Percentiles rank a stretch among this genome's conserved stretches.
phyloP scores from a whole-genome alignment of 768 basidiomycete genomes.

The Hebeloma cylindrosporum region DNA sequence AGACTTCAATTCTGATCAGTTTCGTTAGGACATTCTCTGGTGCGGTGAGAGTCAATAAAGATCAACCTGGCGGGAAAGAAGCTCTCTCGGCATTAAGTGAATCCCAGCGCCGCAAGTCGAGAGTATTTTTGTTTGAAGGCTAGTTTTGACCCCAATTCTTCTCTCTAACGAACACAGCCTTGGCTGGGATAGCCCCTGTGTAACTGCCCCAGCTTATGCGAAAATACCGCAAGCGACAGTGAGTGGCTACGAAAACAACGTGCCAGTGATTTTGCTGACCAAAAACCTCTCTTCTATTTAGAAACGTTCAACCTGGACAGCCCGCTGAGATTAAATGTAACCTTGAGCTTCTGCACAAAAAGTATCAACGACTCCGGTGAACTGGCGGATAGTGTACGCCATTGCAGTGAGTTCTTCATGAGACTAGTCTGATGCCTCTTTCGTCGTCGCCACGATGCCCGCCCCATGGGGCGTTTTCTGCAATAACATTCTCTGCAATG shows the following conservation, averaged over 20 bases:
- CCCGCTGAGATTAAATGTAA: conserved; percentile 20
- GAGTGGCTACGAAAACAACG: background rate
- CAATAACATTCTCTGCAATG: conserved; percentile 27
- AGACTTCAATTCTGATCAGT: no score
- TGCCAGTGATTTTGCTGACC: background rate
- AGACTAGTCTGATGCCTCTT: no score
- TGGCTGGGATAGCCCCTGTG: conserved; percentile 8
- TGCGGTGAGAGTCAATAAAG: no score
- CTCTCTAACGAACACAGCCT: no score
- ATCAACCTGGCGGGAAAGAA: no score
- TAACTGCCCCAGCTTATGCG: background rate
- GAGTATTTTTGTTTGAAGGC: no score
- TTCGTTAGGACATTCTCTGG: no score
- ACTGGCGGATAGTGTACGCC: conserved; percentile 27
- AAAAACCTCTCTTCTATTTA: background rate
- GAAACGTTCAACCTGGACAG: conserved; percentile 8
- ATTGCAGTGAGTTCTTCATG: conserved; percentile 24
- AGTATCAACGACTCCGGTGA: background rate
- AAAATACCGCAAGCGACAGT: conserved; percentile 2
- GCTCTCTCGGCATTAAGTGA: no score
- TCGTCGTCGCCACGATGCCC: no score
- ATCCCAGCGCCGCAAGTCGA: no score
- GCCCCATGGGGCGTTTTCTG: no score
- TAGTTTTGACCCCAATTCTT: no score
- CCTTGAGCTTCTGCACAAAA: conserved; percentile 21